A percentile compares a stretch with the other conserved stretches of the same genome.
Conservation (phyloP, 768 basidiomycete genomes). For the Lentinula lateritia region DNA sequence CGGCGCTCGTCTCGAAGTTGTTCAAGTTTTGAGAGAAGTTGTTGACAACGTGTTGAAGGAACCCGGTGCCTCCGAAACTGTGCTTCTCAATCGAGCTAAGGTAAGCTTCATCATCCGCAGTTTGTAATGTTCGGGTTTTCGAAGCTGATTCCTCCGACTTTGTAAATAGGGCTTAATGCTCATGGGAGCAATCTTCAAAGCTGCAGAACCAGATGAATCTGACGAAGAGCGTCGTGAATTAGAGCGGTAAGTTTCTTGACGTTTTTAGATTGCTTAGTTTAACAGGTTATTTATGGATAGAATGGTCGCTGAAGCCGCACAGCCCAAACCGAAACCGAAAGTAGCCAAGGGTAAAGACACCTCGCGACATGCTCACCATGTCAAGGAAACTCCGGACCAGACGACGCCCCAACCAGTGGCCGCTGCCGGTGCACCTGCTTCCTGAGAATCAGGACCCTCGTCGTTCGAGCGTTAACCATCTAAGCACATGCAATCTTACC, state of each 20-base stretch:
- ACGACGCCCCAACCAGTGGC: constrained; percentile 7
- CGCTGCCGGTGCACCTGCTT: not conserved
- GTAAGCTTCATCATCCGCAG: constrained; percentile 27
- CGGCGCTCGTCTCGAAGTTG: constrained; percentile 92
- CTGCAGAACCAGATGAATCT: constrained; percentile 78
- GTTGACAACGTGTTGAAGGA: constrained; percentile 86
- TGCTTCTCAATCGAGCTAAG: constrained; percentile 81
- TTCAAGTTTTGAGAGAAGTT: constrained; percentile 80
- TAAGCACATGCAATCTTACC: not conserved
- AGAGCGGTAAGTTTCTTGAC: constrained; percentile 58
- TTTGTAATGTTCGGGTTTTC: no score
- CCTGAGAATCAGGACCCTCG: not conserved
- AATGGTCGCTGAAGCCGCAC: constrained; percentile 83
- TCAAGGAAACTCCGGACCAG: constrained; percentile 8
- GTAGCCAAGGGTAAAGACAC: constrained; percentile 35
- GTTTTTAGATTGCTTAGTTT: not conserved
- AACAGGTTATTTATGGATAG: constrained; percentile 28
- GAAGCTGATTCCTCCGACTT: not conserved
- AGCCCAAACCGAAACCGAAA: constrained; percentile 60
- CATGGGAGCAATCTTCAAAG: constrained; percentile 87
- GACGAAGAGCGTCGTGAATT: constrained; percentile 93
- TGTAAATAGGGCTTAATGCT: constrained; percentile 69
- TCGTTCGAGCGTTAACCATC: not conserved
- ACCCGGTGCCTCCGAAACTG: constrained; percentile 60
- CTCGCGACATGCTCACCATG: constrained; percentile 28